These are phyloP conservation scores for Alternaria burnsii DNA, from an alignment of 2,329 filamentous ascomycete genomes.

Conservation along the genomic window DNA sequence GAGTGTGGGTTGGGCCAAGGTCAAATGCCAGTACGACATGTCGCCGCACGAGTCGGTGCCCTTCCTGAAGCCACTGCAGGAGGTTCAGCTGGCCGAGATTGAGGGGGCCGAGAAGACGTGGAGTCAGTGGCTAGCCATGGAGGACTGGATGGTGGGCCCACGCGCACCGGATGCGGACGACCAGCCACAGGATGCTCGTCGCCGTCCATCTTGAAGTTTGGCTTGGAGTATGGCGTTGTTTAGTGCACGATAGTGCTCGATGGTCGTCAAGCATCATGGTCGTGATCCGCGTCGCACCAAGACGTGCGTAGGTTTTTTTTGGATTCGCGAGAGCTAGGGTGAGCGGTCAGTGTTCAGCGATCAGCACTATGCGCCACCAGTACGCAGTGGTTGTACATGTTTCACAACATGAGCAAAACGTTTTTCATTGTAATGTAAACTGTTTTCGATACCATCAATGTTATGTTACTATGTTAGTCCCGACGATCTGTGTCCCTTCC, in stretches of 20 bases:
- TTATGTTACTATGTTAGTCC: neutral
- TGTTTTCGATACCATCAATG: neutral
- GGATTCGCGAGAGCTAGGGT: slow-evolving; percentile 23
- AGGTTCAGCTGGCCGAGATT: slow-evolving; percentile 80
- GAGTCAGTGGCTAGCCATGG: slow-evolving; percentile 96
- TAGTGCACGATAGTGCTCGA: slow-evolving; percentile 25
- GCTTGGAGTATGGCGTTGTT: slow-evolving; percentile 36
- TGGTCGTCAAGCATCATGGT: slow-evolving; percentile 15
- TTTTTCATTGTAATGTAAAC: neutral
- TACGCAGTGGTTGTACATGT: slow-evolving; percentile 15
- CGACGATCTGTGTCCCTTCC: neutral
- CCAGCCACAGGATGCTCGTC: slow-evolving; percentile 30
- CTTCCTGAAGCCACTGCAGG: slow-evolving; percentile 83
- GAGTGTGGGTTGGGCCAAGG: slow-evolving; percentile 85
- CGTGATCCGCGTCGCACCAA: slow-evolving; percentile 13
- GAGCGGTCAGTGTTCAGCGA: slow-evolving; percentile 23
- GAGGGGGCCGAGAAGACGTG: slow-evolving; percentile 82
- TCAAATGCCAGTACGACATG: slow-evolving; percentile 93
- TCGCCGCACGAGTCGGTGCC: slow-evolving; percentile 82
- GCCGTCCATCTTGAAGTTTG: slow-evolving; percentile 30
- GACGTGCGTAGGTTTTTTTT: slow-evolving; percentile 14
- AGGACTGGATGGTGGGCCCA: slow-evolving; percentile 97
- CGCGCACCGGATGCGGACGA: slow-evolving; percentile 65
- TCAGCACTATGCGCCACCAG: slow-evolving; percentile 10
- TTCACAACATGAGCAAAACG: slow-evolving; percentile 1